Conservation (phyloP, 2,329 filamentous ascomycete genomes). For the Ceratocystis huliohia region DNA sequence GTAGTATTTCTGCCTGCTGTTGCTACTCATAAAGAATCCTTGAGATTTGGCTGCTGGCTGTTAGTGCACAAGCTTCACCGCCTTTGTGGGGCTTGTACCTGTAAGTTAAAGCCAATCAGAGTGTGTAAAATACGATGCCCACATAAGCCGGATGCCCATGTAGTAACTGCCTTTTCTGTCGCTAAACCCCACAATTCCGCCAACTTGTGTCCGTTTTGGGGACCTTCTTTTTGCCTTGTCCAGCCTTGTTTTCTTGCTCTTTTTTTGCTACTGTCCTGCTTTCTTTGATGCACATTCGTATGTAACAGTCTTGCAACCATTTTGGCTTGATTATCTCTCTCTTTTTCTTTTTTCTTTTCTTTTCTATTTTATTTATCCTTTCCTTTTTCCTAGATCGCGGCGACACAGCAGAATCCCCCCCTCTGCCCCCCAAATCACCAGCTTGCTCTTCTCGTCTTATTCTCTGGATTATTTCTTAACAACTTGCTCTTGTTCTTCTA, state of each 20-base stretch:
- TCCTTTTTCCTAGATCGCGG: not conserved
- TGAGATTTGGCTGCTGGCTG: no score
- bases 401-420: not conserved
- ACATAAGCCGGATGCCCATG: no score
- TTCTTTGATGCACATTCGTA: no score
- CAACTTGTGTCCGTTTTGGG: not conserved
- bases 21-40: no score
- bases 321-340: not conserved
- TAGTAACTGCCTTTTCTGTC: not conserved
- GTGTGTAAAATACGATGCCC: no score
- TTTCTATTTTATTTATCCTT: not conserved
- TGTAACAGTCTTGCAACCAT: not conserved
- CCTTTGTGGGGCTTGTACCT: no score
- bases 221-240: no score
- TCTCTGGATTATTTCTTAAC: not conserved
- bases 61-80: no score
- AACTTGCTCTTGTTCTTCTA: not conserved
- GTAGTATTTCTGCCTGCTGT: no score
- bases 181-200: not conserved
- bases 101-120: no score
- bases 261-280: no score
- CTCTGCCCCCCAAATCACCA: not conserved
- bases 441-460: no score
- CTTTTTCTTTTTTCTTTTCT: not conserved
- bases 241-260: not conserved